These are phyloP conservation scores for Porphyra umbilicalis DNA, from an alignment of 31 red algal genomes.

Conservation along the genomic window DNA sequence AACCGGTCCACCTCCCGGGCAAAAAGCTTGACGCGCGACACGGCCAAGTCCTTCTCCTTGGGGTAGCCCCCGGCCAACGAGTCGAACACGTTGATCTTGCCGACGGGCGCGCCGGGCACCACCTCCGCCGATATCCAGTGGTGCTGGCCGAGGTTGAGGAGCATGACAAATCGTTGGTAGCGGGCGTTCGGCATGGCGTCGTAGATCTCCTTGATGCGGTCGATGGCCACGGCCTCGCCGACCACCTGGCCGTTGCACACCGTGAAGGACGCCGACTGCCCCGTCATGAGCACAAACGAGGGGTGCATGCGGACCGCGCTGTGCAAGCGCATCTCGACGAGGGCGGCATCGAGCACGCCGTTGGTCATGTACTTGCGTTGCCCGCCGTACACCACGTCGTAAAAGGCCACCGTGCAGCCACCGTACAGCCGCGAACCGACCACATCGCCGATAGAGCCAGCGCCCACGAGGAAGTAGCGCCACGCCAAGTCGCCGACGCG, in stretches of 20 bases:
- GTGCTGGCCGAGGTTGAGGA: not conserved
- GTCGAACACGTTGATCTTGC: not conserved
- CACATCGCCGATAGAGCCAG: not conserved
- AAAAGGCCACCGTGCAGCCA: not conserved
- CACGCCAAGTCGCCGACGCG: not conserved
- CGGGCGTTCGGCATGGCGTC: not conserved
- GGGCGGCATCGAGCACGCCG: not conserved
- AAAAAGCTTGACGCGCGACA: not conserved
- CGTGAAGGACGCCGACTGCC: not conserved
- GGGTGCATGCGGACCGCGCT: not conserved
- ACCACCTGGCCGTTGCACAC: not conserved
- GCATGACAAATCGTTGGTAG: not conserved
- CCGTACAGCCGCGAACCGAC: not conserved
- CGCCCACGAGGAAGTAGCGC: not conserved
- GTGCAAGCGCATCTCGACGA: not conserved
- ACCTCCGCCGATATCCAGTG: not conserved
- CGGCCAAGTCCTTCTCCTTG: not conserved
- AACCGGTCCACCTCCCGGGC: not conserved
- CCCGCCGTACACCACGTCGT: not conserved
- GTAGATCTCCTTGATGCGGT: not conserved
- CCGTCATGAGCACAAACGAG: not conserved
- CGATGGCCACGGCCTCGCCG: not conserved
- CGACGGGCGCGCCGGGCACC: not conserved
- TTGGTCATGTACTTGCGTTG: not conserved
- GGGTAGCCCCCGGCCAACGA: not conserved